Percentiles rank a stretch among this genome's conserved stretches.
phyloP scores from a whole-genome alignment of 176 grass and related monocot genomes.

The Elaeis guineensis region DNA sequence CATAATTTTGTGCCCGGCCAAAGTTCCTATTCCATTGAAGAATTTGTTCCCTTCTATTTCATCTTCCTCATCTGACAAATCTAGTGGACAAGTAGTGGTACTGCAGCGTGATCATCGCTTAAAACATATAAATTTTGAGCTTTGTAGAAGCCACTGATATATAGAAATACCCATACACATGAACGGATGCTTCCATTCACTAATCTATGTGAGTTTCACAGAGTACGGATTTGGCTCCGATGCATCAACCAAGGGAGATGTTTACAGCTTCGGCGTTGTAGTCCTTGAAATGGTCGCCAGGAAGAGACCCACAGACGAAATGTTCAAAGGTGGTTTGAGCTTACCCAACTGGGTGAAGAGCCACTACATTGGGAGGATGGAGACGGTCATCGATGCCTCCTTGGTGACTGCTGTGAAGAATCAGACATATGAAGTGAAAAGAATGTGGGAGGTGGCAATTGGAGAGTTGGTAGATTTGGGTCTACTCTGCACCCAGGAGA shows the following conservation, averaged over 20 bases:
- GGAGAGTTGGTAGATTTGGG: constrained; percentile 14
- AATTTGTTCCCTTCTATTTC: no score
- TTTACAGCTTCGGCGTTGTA: constrained; percentile 52
- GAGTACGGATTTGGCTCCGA: constrained; percentile 36
- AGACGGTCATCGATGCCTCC: not conserved
- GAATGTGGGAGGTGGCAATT: constrained; percentile 11
- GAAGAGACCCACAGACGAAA: constrained; percentile 22
- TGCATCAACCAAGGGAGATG: constrained; percentile 34
- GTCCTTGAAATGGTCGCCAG: constrained; percentile 47
- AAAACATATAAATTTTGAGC: no score
- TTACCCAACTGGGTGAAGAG: not conserved
- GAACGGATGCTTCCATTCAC: not conserved
- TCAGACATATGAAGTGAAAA: not conserved
- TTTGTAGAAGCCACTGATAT: no score
- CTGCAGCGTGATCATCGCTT: no score
- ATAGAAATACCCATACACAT: not conserved
- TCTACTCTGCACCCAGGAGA: constrained; percentile 9
- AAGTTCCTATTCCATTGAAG: no score
- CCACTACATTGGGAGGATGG: not conserved
- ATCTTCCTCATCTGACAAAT: no score
- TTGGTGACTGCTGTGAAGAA: not conserved
- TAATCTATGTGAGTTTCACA: constrained; percentile 2
- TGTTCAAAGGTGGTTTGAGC: not conserved
- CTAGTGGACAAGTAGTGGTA: no score
- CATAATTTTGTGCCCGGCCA: no score